Evolutionary conservation across 2,329 filamentous ascomycete genomes (phyloP).

Genomic region (Erysiphe neolycopersici): DNA sequence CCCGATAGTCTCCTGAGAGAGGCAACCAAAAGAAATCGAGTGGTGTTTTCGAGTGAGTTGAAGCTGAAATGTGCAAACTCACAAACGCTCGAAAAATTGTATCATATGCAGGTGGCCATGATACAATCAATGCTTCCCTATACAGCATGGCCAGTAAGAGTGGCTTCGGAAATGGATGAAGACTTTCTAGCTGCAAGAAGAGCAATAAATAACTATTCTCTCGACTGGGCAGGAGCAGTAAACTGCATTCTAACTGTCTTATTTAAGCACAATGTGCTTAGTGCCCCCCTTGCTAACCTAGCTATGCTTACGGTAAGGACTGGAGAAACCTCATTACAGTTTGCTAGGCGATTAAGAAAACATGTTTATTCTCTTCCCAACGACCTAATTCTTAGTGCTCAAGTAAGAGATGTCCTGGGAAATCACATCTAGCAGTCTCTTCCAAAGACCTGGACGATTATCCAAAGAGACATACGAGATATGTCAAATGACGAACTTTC

Average conservation of each 20-base stretch:
- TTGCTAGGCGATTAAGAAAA: neutral
- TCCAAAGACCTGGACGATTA: neutral
- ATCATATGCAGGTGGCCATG: neutral
- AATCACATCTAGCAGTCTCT: neutral
- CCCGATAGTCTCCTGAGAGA: neutral
- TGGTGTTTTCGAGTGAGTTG: neutral
- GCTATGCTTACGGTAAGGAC: neutral
- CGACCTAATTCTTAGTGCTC: neutral
- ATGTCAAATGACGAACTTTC: neutral
- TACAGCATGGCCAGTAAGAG: neutral
- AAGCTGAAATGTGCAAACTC: neutral
- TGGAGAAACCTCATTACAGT: neutral
- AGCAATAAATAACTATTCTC: neutral
- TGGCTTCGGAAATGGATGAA: neutral
- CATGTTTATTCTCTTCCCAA: neutral
- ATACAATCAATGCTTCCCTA: neutral
- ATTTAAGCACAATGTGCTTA: neutral
- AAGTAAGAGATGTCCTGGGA: neutral
- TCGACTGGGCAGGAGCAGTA: neutral
- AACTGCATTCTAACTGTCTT: neutral
- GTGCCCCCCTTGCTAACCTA: neutral
- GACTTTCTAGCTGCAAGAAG: neutral
- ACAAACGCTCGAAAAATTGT: neutral
- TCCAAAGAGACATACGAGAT: neutral
- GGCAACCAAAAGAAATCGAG: neutral